Conservation (phyloP, 108 stramenopile species). For the Chaetoceros tenuissimus region DNA sequence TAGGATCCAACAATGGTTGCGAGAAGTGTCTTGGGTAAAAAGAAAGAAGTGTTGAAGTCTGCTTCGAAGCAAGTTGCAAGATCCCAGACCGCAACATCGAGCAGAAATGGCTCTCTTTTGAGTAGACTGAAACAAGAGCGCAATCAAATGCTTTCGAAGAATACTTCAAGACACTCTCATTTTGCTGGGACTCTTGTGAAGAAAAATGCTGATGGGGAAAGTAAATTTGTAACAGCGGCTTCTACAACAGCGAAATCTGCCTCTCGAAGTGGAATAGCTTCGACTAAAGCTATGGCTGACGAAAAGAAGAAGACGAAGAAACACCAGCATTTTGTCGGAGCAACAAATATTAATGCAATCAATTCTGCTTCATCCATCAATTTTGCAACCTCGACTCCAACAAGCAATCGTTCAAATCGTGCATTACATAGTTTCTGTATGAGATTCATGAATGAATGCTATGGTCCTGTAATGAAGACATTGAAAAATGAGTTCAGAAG, state of each 20-base stretch:
- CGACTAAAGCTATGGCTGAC: background rate
- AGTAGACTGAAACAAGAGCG: constrained; percentile 50
- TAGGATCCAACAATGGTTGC: constrained; percentile 31
- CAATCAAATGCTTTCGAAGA: constrained; percentile 13
- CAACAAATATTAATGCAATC: background rate
- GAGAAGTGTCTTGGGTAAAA: constrained; percentile 8
- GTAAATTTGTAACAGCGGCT: constrained; percentile 32
- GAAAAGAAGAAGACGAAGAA: background rate
- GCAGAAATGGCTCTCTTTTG: constrained; percentile 15
- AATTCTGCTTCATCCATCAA: background rate
- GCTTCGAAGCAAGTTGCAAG: constrained; percentile 13
- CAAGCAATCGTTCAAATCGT: constrained; percentile 34
- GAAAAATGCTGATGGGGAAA: constrained; percentile 32
- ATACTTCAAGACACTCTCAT: constrained; percentile 57
- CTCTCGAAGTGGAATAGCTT: background rate
- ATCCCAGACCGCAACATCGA: constrained; percentile 5
- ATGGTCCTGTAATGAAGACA: constrained; percentile 83
- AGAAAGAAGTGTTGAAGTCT: constrained; percentile 5
- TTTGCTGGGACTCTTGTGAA: constrained; percentile 75
- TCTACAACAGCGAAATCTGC: constrained; percentile 11
- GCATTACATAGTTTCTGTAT: constrained; percentile 61
- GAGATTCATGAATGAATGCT: constrained; percentile 60
- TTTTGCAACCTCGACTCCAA: constrained; percentile 8
- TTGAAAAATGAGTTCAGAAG: constrained; percentile 86
- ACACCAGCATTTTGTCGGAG: background rate